Evolutionary conservation across 345 rosid species (phyloP), one percentile per base, ranked within the genome.

Genomic region (Populus pruinosa): DNA sequence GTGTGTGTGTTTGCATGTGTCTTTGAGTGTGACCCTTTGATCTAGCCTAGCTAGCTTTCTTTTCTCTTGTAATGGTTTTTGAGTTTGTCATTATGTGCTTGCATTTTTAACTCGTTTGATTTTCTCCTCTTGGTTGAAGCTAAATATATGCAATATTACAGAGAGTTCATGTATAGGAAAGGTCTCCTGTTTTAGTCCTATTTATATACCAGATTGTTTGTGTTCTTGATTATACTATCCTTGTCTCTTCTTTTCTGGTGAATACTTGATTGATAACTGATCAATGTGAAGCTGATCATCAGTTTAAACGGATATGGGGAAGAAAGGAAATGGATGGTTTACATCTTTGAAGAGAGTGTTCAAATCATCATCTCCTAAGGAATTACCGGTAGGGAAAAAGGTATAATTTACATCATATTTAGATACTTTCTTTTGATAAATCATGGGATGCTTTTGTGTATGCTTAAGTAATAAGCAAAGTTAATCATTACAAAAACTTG

Each of bases 261-360:
- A n/a, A 23, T 31, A 6, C 23, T 25, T 21, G 8, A 18, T 6
- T 66, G n/a, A 14, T 11, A 41, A 41, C 9, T 29, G 16, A 33
- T 6, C 20, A 10, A 4, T n/a, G 35, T 33, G 17, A 16, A 79
- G 72, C 31, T 59, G 63, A 59, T 72, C 38, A 41, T 10, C 56
- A 7, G 29, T 44, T 67, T 76, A 17, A 78, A 66, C 82, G 88
- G 89, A 79, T 75, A 93, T 92, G 98, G 98, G 96, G 78, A 93
- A 93, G 93, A 93, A 93, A 86, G 89, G 93, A 27, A 75, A 88
- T 49, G 89, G 96, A 66, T 96, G 99, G 99, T 90, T 93, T 86
- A 91, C 93, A 25, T 85, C 97, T 12, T 96, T 91, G 84, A 96
- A 91, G 94, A 95, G 86, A 86, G 97, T 89, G 49, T 96, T 96